phyloP scores from a whole-genome alignment of 352 stramenopile genomes.

The Thalassiosira hispida region DNA sequence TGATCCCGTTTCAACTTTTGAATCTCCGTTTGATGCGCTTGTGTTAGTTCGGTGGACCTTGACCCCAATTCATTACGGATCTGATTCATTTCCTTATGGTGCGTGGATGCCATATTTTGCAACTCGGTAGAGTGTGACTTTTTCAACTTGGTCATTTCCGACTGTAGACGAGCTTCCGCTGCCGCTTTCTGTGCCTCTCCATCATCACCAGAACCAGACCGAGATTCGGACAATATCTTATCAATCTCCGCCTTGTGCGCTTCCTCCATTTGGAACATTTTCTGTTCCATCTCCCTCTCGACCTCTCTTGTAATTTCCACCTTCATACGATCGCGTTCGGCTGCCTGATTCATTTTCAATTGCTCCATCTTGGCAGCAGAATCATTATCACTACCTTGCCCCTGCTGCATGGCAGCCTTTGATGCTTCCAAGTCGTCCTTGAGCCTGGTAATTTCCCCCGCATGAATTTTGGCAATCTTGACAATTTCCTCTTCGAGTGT shows the following conservation, averaged over 20 bases:
- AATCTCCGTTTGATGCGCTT: conserved; percentile 29
- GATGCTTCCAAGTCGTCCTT: conserved; percentile 31
- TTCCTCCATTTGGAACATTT: conserved; percentile 27
- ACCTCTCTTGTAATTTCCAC: conserved; percentile 29
- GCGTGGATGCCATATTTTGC: conserved; percentile 20
- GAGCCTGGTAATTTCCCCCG: conserved; percentile 45
- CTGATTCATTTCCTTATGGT: conserved; percentile 24
- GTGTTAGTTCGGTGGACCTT: conserved; percentile 13
- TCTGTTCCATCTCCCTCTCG: conserved; percentile 28
- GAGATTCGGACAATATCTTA: background rate
- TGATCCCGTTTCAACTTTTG: conserved; percentile 30
- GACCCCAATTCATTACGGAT: conserved; percentile 27
- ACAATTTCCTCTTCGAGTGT: conserved; percentile 46
- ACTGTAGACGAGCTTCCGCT: conserved; percentile 3
- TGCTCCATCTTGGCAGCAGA: conserved; percentile 11
- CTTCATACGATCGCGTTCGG: conserved; percentile 32
- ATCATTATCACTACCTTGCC: background rate
- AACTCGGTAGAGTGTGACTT: conserved; percentile 30
- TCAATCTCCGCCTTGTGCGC: conserved; percentile 48
- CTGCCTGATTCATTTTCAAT: conserved; percentile 23
- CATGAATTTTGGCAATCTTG: conserved; percentile 50
- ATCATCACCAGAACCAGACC: background rate
- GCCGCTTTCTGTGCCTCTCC: background rate
- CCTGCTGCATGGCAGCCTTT: conserved; percentile 14
- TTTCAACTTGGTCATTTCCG: conserved; percentile 37